Base-by-base conservation (phyloP, 176 grass and related monocot species). In the Calamus simplicifolius region DNA sequence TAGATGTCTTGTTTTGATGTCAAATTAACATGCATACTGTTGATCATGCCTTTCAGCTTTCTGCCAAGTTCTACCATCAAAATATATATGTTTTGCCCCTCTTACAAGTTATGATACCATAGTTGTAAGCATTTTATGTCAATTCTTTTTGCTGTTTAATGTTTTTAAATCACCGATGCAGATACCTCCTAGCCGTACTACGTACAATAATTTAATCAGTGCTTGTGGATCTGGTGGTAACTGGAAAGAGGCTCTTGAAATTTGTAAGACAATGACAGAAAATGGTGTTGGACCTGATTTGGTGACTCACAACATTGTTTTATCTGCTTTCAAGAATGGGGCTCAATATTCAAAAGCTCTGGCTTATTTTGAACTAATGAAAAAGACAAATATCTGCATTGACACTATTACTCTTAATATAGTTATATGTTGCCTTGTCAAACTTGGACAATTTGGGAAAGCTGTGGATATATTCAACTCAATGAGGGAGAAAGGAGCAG, bases 261-360 rank as follows among this genome's bases (percentile, higher is more conserved):
- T 90, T 61, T 84, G 91, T 65, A 90, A 87, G 78, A 76, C 90
- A 75, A 96, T 96, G 91, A 87, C 83, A 60, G 84, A 87, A 85
- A 96, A 96, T 85, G 86, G 91, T 81, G 84, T 96, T 56, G 91
- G 91, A 8, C 91, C 91, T 43, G 86, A 96, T 80, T 80, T 96
- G 74, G 57, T 96, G 67, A 96, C 91, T 5, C 91, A 96, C 66
- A 90, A 96, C 69, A 90, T 86, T 79, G 64, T 96, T n/a, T 85
- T 96, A 75, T 90, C 86, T 56, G 80, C 86, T 77, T 85, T 96
- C 49, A 96, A 90, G 78, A 96, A 79, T 81, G 91, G 80, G 49
- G 67, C 69, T 64, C 80, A 85, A 71, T 86, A 82, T 67, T 79
- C 75, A n/a, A 87, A 86, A 90, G 86, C 83, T 19, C 68, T 87